Conservation (phyloP, 805 yeast species). For the Kodamaea fukazawae region DNA sequence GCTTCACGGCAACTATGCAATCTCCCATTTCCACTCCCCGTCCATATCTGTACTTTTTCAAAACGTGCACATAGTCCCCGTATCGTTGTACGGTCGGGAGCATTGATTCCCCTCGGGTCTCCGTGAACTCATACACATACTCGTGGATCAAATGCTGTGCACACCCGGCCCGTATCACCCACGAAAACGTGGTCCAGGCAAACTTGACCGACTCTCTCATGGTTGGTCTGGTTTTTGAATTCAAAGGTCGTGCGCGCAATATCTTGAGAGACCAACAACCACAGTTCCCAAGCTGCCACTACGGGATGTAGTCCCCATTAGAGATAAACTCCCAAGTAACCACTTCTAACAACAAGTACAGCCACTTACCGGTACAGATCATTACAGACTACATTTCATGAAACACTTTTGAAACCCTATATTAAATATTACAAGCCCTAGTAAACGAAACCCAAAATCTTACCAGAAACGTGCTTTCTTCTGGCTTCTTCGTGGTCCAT, state of each 20-base stretch:
- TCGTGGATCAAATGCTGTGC: constrained; percentile 64
- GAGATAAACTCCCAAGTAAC: no score
- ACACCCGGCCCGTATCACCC: constrained; percentile 60
- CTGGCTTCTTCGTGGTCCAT: constrained; percentile 31
- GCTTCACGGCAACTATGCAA: constrained; percentile 81
- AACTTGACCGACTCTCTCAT: constrained; percentile 21
- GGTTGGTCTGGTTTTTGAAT: neutral
- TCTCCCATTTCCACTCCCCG: constrained; percentile 76
- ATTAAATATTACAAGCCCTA: constrained; percentile 9
- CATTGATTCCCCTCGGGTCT: constrained; percentile 93
- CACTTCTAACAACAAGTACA: no score
- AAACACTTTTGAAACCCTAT: no score
- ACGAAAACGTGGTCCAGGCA: constrained; percentile 37
- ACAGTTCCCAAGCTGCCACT: no score
- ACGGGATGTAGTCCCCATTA: no score
- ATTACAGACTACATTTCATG: no score
- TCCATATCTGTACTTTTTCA: constrained; percentile 64
- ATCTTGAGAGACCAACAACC: no score
- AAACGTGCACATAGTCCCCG: constrained; percentile 76
- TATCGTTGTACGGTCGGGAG: constrained; percentile 77
- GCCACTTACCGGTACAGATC: no score
- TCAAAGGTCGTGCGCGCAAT: neutral
- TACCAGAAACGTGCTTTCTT: constrained; percentile 29
- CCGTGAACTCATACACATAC: constrained; percentile 69
- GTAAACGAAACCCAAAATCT: constrained; percentile 27